phyloP scores from a whole-genome alignment of 306 rosid species.

The Quercus suber region DNA sequence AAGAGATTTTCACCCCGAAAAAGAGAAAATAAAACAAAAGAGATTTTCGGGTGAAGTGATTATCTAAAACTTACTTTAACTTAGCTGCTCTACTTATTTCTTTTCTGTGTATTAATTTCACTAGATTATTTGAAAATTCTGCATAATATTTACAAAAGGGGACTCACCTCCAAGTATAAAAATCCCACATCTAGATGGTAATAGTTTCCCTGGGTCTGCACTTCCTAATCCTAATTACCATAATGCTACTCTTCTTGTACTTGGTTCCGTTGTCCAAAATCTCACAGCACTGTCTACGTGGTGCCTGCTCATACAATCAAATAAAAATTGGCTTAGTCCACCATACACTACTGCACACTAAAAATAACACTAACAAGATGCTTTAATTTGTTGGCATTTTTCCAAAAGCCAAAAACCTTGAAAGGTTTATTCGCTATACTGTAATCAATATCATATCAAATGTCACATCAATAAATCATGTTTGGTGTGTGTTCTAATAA shows the following conservation, averaged over 20 bases:
- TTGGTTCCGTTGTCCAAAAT: constrained; percentile 46
- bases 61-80: no score
- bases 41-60: neutral
- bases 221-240: constrained; percentile 65
- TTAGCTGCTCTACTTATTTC: neutral
- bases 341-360: constrained; percentile 2
- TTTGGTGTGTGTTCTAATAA: no score
- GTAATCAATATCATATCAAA: no score
- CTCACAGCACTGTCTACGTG: constrained; percentile 74
- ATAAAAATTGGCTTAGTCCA: constrained; percentile 14
- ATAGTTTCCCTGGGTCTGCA: constrained; percentile 66
- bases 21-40: no score
- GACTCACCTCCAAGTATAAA: neutral
- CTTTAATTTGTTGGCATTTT: no score
- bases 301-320: constrained; percentile 54
- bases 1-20: no score
- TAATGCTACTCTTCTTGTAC: constrained; percentile 23
- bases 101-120: neutral
- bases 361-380: neutral
- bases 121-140: neutral
- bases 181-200: constrained; percentile 35
- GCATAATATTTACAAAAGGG: constrained; percentile 31
- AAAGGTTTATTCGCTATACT: no score
- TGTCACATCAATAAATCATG: no score
- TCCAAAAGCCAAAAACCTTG: no score